Evolutionary conservation across 2,329 filamentous ascomycete genomes (phyloP).

Genomic region (Lomentospora prolificans): DNA sequence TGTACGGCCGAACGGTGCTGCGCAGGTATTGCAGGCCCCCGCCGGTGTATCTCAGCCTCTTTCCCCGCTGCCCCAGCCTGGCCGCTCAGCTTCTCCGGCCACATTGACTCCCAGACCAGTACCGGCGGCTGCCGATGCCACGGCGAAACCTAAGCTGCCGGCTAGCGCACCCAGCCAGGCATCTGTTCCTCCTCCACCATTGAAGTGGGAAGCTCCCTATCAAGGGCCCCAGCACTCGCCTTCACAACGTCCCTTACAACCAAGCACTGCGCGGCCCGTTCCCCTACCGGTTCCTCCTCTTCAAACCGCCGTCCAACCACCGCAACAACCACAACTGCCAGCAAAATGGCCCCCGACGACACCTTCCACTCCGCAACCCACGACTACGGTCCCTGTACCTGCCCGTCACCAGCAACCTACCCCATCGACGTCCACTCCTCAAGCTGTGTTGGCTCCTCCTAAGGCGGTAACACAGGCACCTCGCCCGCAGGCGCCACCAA

Average conservation of each 20-base stretch:
- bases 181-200: constrained; percentile 3
- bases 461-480: constrained; percentile 6
- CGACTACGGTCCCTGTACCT: background rate
- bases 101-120: background rate
- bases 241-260: constrained; percentile 9
- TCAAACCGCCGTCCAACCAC: constrained; percentile 19
- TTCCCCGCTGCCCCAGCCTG: background rate
- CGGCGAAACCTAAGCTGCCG: constrained; percentile 4
- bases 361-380: background rate
- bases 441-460: constrained; percentile 1
- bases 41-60: constrained; percentile 4
- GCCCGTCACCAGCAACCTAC: background rate
- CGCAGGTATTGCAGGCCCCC: constrained; percentile 7
- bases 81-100: background rate
- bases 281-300: background rate
- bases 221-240: constrained; percentile 3
- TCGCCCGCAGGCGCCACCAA: background rate
- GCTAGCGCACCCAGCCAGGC: background rate
- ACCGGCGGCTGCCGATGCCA: background rate
- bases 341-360: background rate
- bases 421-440: background rate
- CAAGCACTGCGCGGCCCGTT: constrained; percentile 1
- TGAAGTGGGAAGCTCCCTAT: constrained; percentile 10
- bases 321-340: constrained; percentile 20
- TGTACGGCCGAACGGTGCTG: constrained; percentile 3